Evolutionary conservation across 768 basidiomycete species (phyloP), one percentile per base, ranked within the genome.

Genomic region (Butyriboletus loyo): DNA sequence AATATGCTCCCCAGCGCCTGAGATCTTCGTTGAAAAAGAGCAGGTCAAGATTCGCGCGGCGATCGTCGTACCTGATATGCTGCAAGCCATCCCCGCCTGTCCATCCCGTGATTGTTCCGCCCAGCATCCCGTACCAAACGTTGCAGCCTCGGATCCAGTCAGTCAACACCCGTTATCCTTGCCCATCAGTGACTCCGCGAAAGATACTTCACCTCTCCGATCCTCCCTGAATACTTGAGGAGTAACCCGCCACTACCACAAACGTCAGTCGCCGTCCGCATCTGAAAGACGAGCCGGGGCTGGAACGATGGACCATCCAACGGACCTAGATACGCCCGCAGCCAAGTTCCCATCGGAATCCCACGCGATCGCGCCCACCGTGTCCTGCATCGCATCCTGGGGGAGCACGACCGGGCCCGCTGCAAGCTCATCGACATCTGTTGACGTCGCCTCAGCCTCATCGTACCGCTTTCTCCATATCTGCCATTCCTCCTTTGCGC

Each of bases 71-170:
- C 66, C 86, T 50, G 87, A 88, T 25, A 90, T 75, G 53, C 89
- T 90, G 56, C 86, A 89, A 21, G 86, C 84, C 55, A 85, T 72
- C 22, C 77, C 75, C 14, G 61, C 21, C 44, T 32, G 42, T 41
- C 60, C 53, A 44, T 63, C 52, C 4, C 21, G 47, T 14, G 58
- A 60, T 28, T 67, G 67, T 50, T 79, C 73, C 1, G 86, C 86
- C 87, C 87, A 91, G 53, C 89, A 90, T 34, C 89, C 88, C 11
- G 88, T 82, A 17, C 88, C 88, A 56, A 78, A 88, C 6, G 81
- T 60, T 2, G 86, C 84, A 4, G 88, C 89, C 87, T 87, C 53
- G 28, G 43, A 14, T 22, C 21, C 50, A 14, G 30, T 46, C 42
- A 53, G 55, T 35, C 24, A 42, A 31, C 11, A 10, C n/a, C 31